phyloP scores from a whole-genome alignment of 2,329 filamentous ascomycete species.

The Nakataea oryzae region DNA sequence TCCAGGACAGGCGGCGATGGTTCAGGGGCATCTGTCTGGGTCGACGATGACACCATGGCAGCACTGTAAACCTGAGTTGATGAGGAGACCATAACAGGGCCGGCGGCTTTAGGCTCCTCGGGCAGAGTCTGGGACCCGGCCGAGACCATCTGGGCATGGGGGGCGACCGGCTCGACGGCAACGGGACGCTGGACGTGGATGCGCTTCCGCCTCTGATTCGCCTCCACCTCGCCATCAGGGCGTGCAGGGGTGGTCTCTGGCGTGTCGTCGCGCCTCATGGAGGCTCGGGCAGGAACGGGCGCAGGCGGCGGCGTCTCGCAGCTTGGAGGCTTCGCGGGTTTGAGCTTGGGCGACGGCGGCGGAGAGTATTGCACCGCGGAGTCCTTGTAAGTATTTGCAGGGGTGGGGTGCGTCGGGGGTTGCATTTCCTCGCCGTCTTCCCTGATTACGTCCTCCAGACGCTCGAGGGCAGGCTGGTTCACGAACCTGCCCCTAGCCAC shows the following conservation, averaged over 20 bases:
- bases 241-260: slow-evolving; percentile 30
- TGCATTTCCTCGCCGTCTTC: slow-evolving; percentile 35
- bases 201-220: slow-evolving; percentile 64
- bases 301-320: slow-evolving; percentile 26
- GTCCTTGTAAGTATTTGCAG: slow-evolving; percentile 56
- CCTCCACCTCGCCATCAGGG: slow-evolving; percentile 52
- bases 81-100: slow-evolving; percentile 6
- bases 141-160: slow-evolving; percentile 48
- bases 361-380: slow-evolving; percentile 77
- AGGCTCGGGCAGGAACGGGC: slow-evolving; percentile 17
- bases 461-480: slow-evolving; percentile 45
- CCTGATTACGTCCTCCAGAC: slow-evolving; percentile 38
- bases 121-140: slow-evolving; percentile 54
- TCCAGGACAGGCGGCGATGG: slow-evolving; percentile 18
- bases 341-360: slow-evolving; percentile 57
- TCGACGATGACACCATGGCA: slow-evolving; percentile 43
- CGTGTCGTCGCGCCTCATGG: slow-evolving; percentile 26
- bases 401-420: slow-evolving; percentile 7
- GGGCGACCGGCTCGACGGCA: slow-evolving; percentile 32
- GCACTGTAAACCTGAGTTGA: background rate
- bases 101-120: slow-evolving; percentile 37
- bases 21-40: slow-evolving; percentile 42
- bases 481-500: slow-evolving; percentile 41
- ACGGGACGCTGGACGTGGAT: slow-evolving; percentile 43
- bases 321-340: slow-evolving; percentile 16